Evolutionary conservation across 1,284 basidiomycete genomes (phyloP).

Genomic region (Sporisorium graminicola): DNA sequence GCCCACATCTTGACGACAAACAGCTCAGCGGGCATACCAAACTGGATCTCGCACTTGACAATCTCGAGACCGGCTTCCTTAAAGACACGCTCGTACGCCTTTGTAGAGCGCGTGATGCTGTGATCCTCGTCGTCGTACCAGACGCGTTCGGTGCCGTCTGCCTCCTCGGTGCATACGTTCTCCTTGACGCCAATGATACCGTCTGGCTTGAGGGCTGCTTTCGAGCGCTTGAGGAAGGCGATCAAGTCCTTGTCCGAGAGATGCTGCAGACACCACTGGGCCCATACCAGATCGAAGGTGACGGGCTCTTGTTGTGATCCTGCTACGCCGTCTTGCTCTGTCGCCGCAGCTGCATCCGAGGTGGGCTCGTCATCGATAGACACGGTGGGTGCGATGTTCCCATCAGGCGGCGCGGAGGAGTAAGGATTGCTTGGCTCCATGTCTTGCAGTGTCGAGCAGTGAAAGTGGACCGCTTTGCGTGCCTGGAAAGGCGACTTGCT

Average conservation of each 20-base stretch:
- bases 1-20: constrained; percentile 68
- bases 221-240: constrained; percentile 58
- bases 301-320: constrained; percentile 44
- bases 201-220: constrained; percentile 50
- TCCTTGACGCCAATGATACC: constrained; percentile 68
- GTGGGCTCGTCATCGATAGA: constrained; percentile 32
- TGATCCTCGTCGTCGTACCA: constrained; percentile 69
- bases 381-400: constrained; percentile 27
- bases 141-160: constrained; percentile 62
- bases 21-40: constrained; percentile 65
- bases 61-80: constrained; percentile 60
- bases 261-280: constrained; percentile 69
- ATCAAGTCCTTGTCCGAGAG: constrained; percentile 66
- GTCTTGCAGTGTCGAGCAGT: constrained; percentile 63
- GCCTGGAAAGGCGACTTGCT: constrained; percentile 57
- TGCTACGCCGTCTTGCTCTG: constrained; percentile 30
- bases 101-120: constrained; percentile 65
- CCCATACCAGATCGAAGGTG: constrained; percentile 65
- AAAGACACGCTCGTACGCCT: constrained; percentile 67
- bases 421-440: constrained; percentile 60
- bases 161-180: constrained; percentile 64
- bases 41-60: constrained; percentile 62
- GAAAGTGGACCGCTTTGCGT: constrained; percentile 66
- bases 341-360: neutral
- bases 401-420: constrained; percentile 22